Evolutionary conservation across 345 rosid genomes (phyloP), one percentile per base, ranked within the genome.

Genomic region (Mallotus nudiflorus): DNA sequence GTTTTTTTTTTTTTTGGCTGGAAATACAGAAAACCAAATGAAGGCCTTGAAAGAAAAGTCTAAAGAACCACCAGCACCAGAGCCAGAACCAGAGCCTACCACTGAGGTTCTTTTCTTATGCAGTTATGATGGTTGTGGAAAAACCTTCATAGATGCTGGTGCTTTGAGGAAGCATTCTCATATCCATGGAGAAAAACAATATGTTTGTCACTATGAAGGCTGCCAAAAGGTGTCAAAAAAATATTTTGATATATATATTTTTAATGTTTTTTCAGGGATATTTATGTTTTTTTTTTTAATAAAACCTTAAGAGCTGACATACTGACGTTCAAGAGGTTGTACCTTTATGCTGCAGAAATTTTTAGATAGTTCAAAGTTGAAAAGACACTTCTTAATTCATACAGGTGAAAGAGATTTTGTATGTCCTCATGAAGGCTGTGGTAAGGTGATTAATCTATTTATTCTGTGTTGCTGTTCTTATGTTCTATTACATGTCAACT

Each of bases 391-490:
- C 75, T 91, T 95, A 69, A 95, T 89, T 82, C 99, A 95, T 82
- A 92, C 97, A 22, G 99, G 98, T 22, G 98, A 84, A 70, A 86
- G 97, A 72, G 87, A 83, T 69, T 92, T 76, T 76, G 73, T 95
- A 18, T 95, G 99, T 75, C 94, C 98, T 60, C 84, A 87, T 85
- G 97, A 89, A 84, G 99, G 97, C 51, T 95, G 99, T 82, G 99
- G 99, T 73, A 95, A 95, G 98, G 97, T 94, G 82, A 80, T 78
- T 3, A 45, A 58, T 81, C 81, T 66, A 55, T 55, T 83, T 62
- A 49, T 56, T 20, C 19, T 15, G 1, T 44, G 15, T 14, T 56
- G 5, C 28, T 18, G 16, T 25, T 68, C n/a, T 29, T 13, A n/a
- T 63, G 53, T 27, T 59, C 24, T 20, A 14, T 50, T 45, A 18